These are phyloP conservation scores for Tulasnella sp. DNA, from an alignment of 768 basidiomycete genomes.

Conservation along the genomic window DNA sequence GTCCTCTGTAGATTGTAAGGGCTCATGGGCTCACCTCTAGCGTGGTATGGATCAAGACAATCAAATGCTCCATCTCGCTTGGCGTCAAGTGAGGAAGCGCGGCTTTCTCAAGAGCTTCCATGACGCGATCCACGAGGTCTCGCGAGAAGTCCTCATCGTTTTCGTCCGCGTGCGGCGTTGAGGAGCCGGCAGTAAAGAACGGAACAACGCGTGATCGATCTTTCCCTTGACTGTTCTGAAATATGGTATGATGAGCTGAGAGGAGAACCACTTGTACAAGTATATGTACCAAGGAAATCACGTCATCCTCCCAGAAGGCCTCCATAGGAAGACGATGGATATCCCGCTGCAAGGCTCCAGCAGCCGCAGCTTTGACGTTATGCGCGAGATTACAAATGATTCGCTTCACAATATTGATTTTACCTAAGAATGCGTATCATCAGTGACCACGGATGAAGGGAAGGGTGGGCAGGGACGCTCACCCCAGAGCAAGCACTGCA, in stretches of 20 bases:
- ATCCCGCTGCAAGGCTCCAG: constrained; percentile 22
- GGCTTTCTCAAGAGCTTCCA: constrained; percentile 49
- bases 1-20: not conserved
- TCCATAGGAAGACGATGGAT: constrained; percentile 50
- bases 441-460: constrained; percentile 4
- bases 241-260: no score
- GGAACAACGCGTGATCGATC: no score
- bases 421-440: constrained; percentile 39
- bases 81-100: constrained; percentile 60
- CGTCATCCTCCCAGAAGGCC: constrained; percentile 37
- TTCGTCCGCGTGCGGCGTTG: no score
- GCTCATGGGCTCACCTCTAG: constrained; percentile 50
- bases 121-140: constrained; percentile 44
- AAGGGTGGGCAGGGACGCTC: constrained; percentile 22
- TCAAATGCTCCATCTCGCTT: constrained; percentile 73
- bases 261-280: no score
- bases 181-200: no score
- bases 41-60: constrained; percentile 77
- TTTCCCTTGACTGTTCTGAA: no score
- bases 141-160: constrained; percentile 53
- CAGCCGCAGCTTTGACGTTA: constrained; percentile 29
- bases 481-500: constrained; percentile 93
- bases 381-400: constrained; percentile 59
- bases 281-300: not conserved
- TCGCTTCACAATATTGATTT: constrained; percentile 72